phyloP scores from a whole-genome alignment of 208 protist genomes.

The Blastocrithidia nonstop region DNA sequence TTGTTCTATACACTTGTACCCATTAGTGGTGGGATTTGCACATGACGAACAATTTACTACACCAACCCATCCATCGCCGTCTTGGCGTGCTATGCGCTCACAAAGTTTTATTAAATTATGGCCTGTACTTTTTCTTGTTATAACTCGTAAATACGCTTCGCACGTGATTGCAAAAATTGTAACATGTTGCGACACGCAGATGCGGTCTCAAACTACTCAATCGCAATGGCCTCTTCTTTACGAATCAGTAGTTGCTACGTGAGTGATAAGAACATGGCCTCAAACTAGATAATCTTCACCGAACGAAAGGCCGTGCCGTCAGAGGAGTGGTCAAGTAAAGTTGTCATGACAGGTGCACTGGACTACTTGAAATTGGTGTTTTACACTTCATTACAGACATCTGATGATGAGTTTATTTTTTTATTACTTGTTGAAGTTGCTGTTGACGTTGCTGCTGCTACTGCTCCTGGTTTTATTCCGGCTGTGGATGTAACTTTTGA shows the following conservation, averaged over 20 bases:
- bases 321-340: neutral
- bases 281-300: constrained; percentile 68
- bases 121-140: constrained; percentile 80
- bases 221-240: constrained; percentile 54
- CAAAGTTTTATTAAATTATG: constrained; percentile 85
- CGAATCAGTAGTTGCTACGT: constrained; percentile 62
- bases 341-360: too few relatives aligned
- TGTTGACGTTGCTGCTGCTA: neutral
- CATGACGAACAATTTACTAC: too few relatives aligned
- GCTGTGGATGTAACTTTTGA: neutral
- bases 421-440: neutral
- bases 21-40: too few relatives aligned
- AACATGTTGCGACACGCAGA: constrained; percentile 57
- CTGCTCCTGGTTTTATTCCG: neutral
- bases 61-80: constrained; percentile 74
- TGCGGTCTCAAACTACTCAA: constrained; percentile 55
- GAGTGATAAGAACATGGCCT: constrained; percentile 71
- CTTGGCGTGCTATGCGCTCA: constrained; percentile 48
- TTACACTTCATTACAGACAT: too few relatives aligned
- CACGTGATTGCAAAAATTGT: constrained; percentile 31
- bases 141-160: constrained; percentile 60
- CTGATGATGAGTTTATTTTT: too few relatives aligned
- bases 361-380: too few relatives aligned
- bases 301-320: constrained; percentile 33
- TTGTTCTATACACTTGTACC: too few relatives aligned